A percentile compares a stretch with the other conserved stretches of the same genome.
Evolutionary conservation across 2,329 filamentous ascomycete genomes (phyloP).

Genomic region (Trichoderma cornu-damae): DNA sequence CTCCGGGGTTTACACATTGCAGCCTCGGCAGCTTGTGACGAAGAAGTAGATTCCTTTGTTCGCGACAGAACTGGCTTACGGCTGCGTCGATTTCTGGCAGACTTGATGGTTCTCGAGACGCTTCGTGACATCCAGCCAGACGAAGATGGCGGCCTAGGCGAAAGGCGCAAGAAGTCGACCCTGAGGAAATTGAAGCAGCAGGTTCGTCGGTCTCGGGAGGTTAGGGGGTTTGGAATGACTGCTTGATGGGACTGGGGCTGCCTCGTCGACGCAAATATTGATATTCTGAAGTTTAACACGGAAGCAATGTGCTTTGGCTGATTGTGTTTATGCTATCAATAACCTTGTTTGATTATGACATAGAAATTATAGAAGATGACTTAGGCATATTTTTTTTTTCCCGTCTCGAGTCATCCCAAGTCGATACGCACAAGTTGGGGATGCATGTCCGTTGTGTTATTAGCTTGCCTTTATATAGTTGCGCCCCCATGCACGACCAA

Average conservation of each 20-base stretch:
- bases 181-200: conserved; percentile 35
- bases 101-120: conserved; percentile 48
- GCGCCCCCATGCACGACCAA: too few relatives aligned
- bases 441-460: too few relatives aligned
- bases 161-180: conserved; percentile 29
- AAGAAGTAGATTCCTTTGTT: conserved; percentile 49
- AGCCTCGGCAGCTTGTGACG: conserved; percentile 51
- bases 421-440: background rate
- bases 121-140: conserved; percentile 32
- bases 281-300: background rate
- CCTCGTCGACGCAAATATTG: background rate
- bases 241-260: background rate
- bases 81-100: conserved; percentile 51
- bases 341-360: background rate
- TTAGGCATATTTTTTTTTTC: background rate
- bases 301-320: background rate
- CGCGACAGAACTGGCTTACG: conserved; percentile 47
- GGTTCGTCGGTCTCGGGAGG: conserved; percentile 32
- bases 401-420: background rate
- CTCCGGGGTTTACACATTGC: conserved; percentile 52
- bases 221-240: conserved; percentile 18
- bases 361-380: background rate
- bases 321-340: background rate
- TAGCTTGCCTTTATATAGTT: too few relatives aligned
- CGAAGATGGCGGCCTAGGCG: conserved; percentile 27